Evolutionary conservation across 768 basidiomycete species (phyloP).

Genomic region (Termitomyces sp.): DNA sequence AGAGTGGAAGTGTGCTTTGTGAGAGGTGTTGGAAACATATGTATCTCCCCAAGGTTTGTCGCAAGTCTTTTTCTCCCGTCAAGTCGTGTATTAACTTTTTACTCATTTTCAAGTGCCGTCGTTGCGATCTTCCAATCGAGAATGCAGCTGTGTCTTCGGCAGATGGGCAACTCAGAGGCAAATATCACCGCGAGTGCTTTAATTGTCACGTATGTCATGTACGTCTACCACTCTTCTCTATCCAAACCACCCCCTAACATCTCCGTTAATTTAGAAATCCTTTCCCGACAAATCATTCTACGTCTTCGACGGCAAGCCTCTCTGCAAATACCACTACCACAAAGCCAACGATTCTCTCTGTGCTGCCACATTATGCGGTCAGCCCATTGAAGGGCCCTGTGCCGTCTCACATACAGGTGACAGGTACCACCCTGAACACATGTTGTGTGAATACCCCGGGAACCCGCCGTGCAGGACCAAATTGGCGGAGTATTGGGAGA

Average conservation of each 20-base stretch:
- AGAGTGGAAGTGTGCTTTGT: slow-evolving; percentile 73
- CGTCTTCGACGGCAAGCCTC: slow-evolving; percentile 84
- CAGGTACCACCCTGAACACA: slow-evolving; percentile 85
- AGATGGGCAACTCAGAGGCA: slow-evolving; percentile 93
- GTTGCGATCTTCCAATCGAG: slow-evolving; percentile 84
- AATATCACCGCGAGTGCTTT: slow-evolving; percentile 91
- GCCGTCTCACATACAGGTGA: slow-evolving; percentile 79
- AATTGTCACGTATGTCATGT: slow-evolving; percentile 82
- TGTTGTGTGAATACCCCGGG: slow-evolving; percentile 71
- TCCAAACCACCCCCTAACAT: neutral
- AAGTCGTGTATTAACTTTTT: neutral
- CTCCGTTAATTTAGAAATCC: slow-evolving; percentile 49
- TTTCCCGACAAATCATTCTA: slow-evolving; percentile 93
- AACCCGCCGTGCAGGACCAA: slow-evolving; percentile 43
- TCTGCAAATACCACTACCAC: slow-evolving; percentile 91
- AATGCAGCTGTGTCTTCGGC: slow-evolving; percentile 86
- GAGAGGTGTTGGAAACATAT: slow-evolving; percentile 94
- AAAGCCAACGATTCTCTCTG: slow-evolving; percentile 89
- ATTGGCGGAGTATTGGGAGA: slow-evolving; percentile 84
- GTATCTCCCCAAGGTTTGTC: slow-evolving; percentile 81
- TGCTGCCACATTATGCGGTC: slow-evolving; percentile 67
- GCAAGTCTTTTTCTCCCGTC: neutral
- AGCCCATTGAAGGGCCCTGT: slow-evolving; percentile 92
- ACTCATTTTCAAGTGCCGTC: slow-evolving; percentile 51
- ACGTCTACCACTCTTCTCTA: slow-evolving; percentile 6